These are phyloP conservation scores for Saccharomyces hybrid DNA, from an alignment of 1,139 yeast species.

Conservation along the genomic window DNA sequence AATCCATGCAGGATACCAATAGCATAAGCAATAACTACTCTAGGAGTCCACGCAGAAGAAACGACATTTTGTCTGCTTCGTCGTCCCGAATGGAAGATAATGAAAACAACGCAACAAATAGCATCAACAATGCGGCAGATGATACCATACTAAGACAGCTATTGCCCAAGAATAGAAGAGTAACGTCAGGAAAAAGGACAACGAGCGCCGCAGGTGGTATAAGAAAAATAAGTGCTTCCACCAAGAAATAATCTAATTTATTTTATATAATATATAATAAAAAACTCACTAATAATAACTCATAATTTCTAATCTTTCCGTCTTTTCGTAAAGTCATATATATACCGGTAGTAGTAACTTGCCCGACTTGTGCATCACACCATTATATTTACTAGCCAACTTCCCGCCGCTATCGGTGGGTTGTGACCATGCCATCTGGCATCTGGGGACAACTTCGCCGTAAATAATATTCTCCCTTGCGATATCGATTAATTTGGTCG, in stretches of 20 bases:
- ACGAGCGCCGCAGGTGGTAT: constrained; percentile 30
- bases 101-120: constrained; percentile 4
- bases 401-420: constrained; percentile 32
- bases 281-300: constrained; percentile 2
- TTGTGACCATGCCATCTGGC: constrained; percentile 31
- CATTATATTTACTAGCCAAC: constrained; percentile 27
- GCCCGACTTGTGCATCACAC: constrained; percentile 29
- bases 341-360: constrained; percentile 29
- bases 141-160: constrained; percentile 22
- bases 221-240: constrained; percentile 29
- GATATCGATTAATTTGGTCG: constrained; percentile 24
- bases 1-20: constrained; percentile 8
- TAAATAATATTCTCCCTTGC: constrained; percentile 23
- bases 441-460: constrained; percentile 17
- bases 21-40: constrained; percentile 6
- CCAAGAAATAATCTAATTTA: constrained; percentile 16
- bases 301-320: not conserved
- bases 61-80: not conserved
- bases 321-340: constrained; percentile 11
- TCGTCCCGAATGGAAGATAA: constrained; percentile 2
- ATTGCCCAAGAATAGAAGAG: constrained; percentile 28
- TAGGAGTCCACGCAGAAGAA: not conserved
- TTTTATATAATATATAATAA: not conserved
- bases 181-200: constrained; percentile 28
- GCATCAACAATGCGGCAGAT: constrained; percentile 8